Evolutionary conservation across 192 early-diverging fungal species (phyloP).

Genomic region (Coemansia sp.): DNA sequence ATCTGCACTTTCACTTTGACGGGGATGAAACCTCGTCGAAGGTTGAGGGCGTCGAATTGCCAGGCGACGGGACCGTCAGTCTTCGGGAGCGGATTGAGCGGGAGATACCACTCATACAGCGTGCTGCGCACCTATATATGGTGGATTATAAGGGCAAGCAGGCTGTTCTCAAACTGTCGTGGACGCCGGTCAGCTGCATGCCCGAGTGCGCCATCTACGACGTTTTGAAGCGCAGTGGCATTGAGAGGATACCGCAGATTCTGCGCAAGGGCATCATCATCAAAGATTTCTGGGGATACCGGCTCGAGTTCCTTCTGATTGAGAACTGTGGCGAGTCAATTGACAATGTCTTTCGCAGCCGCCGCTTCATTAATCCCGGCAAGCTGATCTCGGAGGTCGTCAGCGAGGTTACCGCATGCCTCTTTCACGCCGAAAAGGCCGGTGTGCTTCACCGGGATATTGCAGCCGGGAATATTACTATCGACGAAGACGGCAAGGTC

Average conservation of each 20-base stretch:
- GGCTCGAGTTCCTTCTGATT: conserved; percentile 2
- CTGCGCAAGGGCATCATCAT: background rate
- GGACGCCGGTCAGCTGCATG: background rate
- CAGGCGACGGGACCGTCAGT: background rate
- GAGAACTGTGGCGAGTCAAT: conserved; percentile 6
- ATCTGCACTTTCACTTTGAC: background rate
- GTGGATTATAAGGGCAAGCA: background rate
- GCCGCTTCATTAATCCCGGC: too few relatives aligned
- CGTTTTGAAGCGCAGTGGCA: background rate
- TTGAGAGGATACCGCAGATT: background rate
- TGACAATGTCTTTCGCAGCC: background rate
- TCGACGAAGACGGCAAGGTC: background rate
- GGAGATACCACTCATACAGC: background rate
- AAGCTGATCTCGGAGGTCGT: background rate
- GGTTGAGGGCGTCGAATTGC: background rate
- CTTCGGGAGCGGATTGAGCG: background rate
- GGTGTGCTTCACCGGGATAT: conserved; percentile 21
- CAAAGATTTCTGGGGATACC: conserved; percentile 1
- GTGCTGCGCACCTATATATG: background rate
- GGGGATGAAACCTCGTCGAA: background rate
- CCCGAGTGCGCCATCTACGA: conserved; percentile 14
- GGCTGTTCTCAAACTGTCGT: conserved; percentile 3
- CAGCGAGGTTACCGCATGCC: background rate
- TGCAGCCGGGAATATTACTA: conserved; percentile 11
- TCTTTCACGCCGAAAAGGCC: background rate